Base-by-base conservation (phyloP, 768 basidiomycete genomes). In the Mycena vitilis region DNA sequence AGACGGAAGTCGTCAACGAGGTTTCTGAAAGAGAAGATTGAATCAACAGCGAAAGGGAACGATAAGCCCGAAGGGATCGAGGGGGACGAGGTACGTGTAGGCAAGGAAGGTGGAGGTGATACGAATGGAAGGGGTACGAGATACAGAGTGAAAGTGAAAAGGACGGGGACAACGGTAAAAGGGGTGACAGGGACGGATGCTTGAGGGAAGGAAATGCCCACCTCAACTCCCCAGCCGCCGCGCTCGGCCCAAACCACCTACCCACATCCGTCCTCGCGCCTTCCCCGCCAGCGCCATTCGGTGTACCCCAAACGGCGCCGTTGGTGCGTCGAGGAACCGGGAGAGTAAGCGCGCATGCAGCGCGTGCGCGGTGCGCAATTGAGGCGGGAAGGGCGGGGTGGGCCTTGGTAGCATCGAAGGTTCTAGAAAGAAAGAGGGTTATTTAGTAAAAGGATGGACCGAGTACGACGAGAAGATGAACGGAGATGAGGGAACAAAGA, bases 211-310 rank as follows among this genome's bases (percentile, higher is more conserved):
- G 30, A 30, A 65, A 57, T 20, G n/a, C 58, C 45, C 75, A 90
- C 88, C 89, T 91, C 80, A 93, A 88, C 12, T 91, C 92, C n/a
- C 91, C 91, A 13, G 91, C 91, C 18, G 92, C 92, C 2, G 90
- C 92, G 72, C 89, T 91, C 4, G 92, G 92, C 3, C 92, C 92
- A 72, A 93, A 93, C 92, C 92, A 93, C 75, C 91, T 90, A 9
- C 92, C 92, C 4, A 93, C 87, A 59, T 91, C 90, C 73, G 91
- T 92, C n/a, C 92, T 92, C 15, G 93, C 84, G 89, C 86, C 74
- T 93, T 91, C 11, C 92, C 92, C 11, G 90, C 88, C 23, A 89
- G 80, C 1, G 91, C 91, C 87, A 93, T 92, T 56, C 89, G 86
- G 75, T 93, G 92, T 5, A 93, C 89, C 62, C 89, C 88, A 20